Evolutionary conservation across 1,139 yeast genomes (phyloP).

Genomic region (Suhomyces anneliseae): DNA sequence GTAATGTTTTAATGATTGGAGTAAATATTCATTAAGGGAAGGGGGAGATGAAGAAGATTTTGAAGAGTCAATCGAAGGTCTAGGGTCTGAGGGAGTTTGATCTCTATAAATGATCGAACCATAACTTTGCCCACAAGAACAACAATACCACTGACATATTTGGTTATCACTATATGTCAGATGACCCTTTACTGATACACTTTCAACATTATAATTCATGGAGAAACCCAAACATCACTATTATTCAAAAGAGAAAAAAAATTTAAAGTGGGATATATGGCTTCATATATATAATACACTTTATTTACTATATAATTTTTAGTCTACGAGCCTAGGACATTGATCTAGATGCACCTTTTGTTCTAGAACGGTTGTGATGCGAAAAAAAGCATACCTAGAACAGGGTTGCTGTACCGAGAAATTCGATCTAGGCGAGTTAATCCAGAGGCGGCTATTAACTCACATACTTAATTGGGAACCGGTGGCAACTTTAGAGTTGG

Average conservation of each 20-base stretch:
- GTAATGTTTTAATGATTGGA: conserved; percentile 27
- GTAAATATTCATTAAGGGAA: conserved; percentile 11
- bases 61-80: not conserved
- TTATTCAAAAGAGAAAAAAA: not conserved
- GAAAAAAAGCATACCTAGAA: not conserved
- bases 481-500: not conserved
- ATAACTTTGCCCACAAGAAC: conserved; percentile 52
- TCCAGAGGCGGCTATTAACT: not conserved
- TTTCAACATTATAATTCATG: conserved; percentile 6
- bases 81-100: not conserved
- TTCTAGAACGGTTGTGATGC: conserved; percentile 8
- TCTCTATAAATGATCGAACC: conserved; percentile 41
- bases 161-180: conserved; percentile 24
- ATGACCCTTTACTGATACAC: conserved; percentile 1
- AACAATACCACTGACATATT: conserved; percentile 55
- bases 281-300: conserved; percentile 2
- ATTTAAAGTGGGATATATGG: not conserved
- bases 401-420: conserved; percentile 8
- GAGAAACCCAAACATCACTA: conserved; percentile 7
- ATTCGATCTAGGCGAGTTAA: not conserved
- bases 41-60: not conserved
- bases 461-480: not conserved
- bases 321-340: not conserved
- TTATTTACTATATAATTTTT: not conserved
- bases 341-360: conserved; percentile 3